A percentile compares a stretch with the other conserved stretches of the same genome.
phyloP scores from a whole-genome alignment of 106 monocot species.

The Dendrobium chrysotoxum region DNA sequence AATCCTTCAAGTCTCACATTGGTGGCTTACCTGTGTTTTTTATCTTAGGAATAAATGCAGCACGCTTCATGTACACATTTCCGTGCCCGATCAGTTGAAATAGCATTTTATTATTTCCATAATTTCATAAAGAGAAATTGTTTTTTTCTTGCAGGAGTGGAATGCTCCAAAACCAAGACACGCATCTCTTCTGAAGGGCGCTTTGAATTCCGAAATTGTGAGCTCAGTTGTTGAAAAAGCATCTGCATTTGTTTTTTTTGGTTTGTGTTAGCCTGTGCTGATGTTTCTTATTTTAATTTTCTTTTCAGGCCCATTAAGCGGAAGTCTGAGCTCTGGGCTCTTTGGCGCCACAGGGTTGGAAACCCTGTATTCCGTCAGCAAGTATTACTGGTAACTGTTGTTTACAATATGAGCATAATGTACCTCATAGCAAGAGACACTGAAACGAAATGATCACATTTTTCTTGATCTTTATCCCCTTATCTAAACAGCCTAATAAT shows the following conservation, averaged over 20 bases:
- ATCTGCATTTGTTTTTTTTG: neutral
- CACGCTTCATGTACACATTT: neutral
- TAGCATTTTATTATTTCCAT: neutral
- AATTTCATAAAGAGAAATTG: neutral
- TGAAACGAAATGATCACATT: neutral
- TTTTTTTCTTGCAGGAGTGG: conserved; percentile 47
- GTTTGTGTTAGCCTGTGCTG: neutral
- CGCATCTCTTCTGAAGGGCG: conserved; percentile 45
- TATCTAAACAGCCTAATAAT: neutral
- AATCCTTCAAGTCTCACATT: too few relatives aligned
- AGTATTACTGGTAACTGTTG: conserved; percentile 27
- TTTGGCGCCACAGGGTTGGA: conserved; percentile 58
- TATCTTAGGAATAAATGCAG: too few relatives aligned
- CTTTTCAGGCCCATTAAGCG: conserved; percentile 35
- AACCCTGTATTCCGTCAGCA: conserved; percentile 30
- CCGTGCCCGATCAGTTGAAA: neutral
- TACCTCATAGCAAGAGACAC: neutral
- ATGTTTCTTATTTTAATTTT: neutral
- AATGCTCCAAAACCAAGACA: conserved; percentile 72
- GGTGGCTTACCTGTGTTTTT: too few relatives aligned
- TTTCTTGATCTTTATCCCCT: neutral
- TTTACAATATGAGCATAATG: neutral
- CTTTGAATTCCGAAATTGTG: conserved; percentile 43
- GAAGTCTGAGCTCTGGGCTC: conserved; percentile 54
- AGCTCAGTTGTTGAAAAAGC: conserved; percentile 14